Evolutionary conservation across 192 early-diverging fungal genomes (phyloP).

Genomic region (Entomortierella beljakovae): DNA sequence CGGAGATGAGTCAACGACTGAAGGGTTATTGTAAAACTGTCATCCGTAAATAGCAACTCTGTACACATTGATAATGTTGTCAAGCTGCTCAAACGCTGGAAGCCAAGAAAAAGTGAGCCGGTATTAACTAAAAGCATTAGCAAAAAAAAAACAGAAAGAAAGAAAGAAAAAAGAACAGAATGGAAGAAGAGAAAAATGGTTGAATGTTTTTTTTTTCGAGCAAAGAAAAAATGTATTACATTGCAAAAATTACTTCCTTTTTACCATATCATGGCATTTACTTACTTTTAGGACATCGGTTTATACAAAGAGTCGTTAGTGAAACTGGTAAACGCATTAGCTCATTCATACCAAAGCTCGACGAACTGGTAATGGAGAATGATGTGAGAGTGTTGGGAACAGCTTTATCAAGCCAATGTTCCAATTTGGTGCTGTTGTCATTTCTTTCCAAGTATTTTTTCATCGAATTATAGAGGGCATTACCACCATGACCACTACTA

Average conservation of each 20-base stretch:
- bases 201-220: too few species aligned
- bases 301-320: constrained; percentile 18
- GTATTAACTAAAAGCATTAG: constrained; percentile 6
- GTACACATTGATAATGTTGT: constrained; percentile 20
- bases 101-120: constrained; percentile 5
- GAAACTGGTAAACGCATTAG: constrained; percentile 13
- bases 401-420: constrained; percentile 26
- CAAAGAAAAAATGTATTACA: too few species aligned
- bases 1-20: neutral
- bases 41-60: constrained; percentile 25
- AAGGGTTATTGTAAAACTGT: constrained; percentile 17
- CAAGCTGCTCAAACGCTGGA: constrained; percentile 14
- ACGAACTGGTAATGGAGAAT: constrained; percentile 17
- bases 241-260: too few species aligned
- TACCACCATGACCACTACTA: neutral
- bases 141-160: neutral
- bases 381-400: constrained; percentile 7
- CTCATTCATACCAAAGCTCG: constrained; percentile 29
- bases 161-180: neutral
- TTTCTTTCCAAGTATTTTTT: neutral
- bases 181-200: too few species aligned
- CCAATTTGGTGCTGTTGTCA: constrained; percentile 16
- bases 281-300: constrained; percentile 31
- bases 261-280: neutral
- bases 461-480: neutral